These are phyloP conservation scores for Bipolaris bicolor DNA, from an alignment of 2,329 filamentous ascomycete species.

Conservation along the genomic window DNA sequence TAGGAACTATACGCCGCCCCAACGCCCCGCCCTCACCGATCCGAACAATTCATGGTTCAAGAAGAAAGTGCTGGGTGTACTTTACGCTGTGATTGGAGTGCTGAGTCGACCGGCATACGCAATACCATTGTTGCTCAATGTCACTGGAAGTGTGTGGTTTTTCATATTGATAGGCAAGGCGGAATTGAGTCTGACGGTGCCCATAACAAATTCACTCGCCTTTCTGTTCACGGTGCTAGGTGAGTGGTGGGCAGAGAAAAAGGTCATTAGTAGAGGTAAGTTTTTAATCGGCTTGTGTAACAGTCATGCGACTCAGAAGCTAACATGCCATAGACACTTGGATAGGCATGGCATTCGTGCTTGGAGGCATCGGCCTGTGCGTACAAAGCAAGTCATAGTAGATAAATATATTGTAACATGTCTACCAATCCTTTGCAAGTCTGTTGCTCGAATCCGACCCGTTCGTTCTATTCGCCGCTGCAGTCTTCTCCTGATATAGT, in stretches of 20 bases:
- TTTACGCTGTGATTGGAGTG: conserved; percentile 79
- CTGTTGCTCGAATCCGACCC: conserved; percentile 6
- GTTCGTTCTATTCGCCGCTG: background rate
- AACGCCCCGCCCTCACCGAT: conserved; percentile 41
- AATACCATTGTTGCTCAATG: conserved; percentile 80
- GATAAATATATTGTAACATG: background rate
- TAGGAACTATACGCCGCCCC: conserved; percentile 65
- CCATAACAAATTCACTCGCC: conserved; percentile 90
- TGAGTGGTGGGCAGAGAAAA: conserved; percentile 93
- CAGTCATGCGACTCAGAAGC: background rate
- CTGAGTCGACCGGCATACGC: conserved; percentile 83
- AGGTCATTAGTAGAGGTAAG: conserved; percentile 82
- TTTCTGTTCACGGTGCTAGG: conserved; percentile 96
- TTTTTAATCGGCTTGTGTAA: conserved; percentile 13
- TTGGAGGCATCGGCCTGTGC: conserved; percentile 82
- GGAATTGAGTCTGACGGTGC: conserved; percentile 90
- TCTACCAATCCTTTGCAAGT: conserved; percentile 26
- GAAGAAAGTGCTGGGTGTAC: conserved; percentile 66
- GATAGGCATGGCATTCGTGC: conserved; percentile 78
- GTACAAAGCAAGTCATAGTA: conserved; percentile 63
- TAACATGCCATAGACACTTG: conserved; percentile 69
- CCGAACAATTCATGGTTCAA: conserved; percentile 64
- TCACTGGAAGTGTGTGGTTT: conserved; percentile 96
- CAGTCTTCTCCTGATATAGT: conserved; percentile 53
- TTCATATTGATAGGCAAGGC: conserved; percentile 92